These are phyloP conservation scores for Stylonectria norvegica DNA, from an alignment of 2,329 filamentous ascomycete species.

Conservation along the genomic window DNA sequence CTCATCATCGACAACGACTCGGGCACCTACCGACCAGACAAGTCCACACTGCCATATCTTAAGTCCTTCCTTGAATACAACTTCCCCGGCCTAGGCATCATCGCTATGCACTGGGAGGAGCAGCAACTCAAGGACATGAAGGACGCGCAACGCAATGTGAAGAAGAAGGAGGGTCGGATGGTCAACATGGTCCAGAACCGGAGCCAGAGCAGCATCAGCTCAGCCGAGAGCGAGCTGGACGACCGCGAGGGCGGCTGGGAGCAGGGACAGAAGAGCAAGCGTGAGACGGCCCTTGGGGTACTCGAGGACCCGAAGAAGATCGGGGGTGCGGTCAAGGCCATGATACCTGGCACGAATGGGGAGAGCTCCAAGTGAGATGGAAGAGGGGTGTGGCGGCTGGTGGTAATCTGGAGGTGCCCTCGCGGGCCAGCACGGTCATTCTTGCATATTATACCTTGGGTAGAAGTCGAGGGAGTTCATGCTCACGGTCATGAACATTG, in stretches of 20 bases:
- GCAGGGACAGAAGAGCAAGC: conserved; percentile 46
- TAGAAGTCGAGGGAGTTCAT: too few relatives aligned
- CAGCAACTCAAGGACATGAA: conserved; percentile 73
- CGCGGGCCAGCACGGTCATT: not conserved
- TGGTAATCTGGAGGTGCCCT: conserved; percentile 1
- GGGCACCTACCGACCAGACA: conserved; percentile 88
- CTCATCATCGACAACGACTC: conserved; percentile 93
- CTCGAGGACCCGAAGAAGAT: conserved; percentile 48
- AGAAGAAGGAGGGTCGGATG: conserved; percentile 59
- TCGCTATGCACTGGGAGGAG: conserved; percentile 75
- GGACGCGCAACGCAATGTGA: conserved; percentile 67
- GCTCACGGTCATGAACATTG: too few relatives aligned
- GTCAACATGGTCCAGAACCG: conserved; percentile 56
- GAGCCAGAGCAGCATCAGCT: conserved; percentile 52
- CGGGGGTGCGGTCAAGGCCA: conserved; percentile 34
- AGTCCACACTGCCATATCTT: conserved; percentile 67
- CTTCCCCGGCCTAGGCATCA: conserved; percentile 72
- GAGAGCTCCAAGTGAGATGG: conserved; percentile 17
- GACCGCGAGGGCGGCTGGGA: conserved; percentile 41
- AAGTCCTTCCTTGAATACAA: conserved; percentile 67
- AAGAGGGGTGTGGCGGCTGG: conserved; percentile 10
- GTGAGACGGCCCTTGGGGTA: conserved; percentile 49
- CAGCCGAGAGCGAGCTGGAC: conserved; percentile 51
- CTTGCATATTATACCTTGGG: conserved; percentile 1
- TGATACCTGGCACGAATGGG: conserved; percentile 24